Evolutionary conservation across 2,329 filamentous ascomycete species (phyloP).

Genomic region (Scedosporium aurantiacum): DNA sequence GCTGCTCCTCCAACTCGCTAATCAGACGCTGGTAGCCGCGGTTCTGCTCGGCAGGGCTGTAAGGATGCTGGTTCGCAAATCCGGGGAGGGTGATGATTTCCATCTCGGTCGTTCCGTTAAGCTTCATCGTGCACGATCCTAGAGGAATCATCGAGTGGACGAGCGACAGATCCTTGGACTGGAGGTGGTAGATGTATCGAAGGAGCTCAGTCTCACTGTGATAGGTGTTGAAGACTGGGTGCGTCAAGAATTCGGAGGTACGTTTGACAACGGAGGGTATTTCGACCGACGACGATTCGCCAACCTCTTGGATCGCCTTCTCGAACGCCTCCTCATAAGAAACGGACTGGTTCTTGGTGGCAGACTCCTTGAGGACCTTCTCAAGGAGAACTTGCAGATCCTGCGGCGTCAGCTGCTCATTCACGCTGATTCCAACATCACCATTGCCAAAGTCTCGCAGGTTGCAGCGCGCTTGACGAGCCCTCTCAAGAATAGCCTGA

Average conservation of each 20-base stretch:
- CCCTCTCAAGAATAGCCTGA: constrained; percentile 15
- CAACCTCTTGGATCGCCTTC: constrained; percentile 8
- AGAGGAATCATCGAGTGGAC: constrained; percentile 97
- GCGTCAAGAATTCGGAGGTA: constrained; percentile 66
- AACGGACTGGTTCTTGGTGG: constrained; percentile 15
- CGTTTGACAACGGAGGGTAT: constrained; percentile 55
- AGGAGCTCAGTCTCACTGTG: constrained; percentile 92
- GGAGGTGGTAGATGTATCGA: constrained; percentile 84
- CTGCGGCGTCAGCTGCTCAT: constrained; percentile 14
- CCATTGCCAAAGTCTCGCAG: constrained; percentile 18
- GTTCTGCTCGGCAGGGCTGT: constrained; percentile 52
- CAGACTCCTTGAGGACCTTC: constrained; percentile 19
- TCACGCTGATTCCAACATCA: constrained; percentile 21
- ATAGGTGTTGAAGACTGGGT: constrained; percentile 89
- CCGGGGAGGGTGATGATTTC: constrained; percentile 67
- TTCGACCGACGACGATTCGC: constrained; percentile 1
- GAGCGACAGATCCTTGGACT: constrained; percentile 87
- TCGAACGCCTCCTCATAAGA: constrained; percentile 12
- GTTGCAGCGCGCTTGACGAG: constrained; percentile 11
- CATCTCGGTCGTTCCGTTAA: constrained; percentile 93
- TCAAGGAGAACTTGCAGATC: constrained; percentile 44
- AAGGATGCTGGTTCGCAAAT: constrained; percentile 73
- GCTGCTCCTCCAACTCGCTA: constrained; percentile 59
- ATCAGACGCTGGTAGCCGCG: constrained; percentile 63
- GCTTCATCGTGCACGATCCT: constrained; percentile 97